These are phyloP conservation scores for Seiridium cupressi DNA, from an alignment of 2,329 filamentous ascomycete genomes.

Conservation along the genomic window DNA sequence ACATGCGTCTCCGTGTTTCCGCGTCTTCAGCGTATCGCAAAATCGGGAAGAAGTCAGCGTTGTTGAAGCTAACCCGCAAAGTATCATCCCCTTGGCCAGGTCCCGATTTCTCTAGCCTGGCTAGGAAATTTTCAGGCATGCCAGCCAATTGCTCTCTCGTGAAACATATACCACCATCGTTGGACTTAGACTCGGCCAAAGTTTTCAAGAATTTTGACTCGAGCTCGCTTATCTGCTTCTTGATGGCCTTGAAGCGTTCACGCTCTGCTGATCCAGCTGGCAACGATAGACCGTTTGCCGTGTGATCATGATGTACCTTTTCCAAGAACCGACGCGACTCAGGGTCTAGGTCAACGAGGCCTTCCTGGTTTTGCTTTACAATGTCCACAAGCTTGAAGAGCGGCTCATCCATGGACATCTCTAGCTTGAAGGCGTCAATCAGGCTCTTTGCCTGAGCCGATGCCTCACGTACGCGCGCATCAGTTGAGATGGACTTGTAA, in stretches of 20 bases:
- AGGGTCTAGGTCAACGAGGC: background rate
- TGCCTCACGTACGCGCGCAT: background rate
- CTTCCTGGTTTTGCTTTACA: background rate
- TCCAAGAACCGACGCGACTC: background rate
- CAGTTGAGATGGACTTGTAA: background rate
- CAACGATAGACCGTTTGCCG: background rate
- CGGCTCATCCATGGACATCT: background rate
- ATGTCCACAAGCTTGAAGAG: background rate
- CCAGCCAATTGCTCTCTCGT: background rate
- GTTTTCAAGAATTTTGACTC: background rate
- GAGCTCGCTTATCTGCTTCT: background rate
- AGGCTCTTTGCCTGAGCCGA: background rate
- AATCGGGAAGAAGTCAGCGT: background rate
- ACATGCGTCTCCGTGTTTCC: background rate
- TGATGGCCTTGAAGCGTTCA: background rate
- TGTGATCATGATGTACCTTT: background rate
- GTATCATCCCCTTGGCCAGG: background rate
- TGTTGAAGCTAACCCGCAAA: background rate
- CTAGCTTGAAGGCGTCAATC: background rate
- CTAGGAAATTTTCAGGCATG: background rate
- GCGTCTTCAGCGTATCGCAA: background rate
- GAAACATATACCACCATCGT: background rate
- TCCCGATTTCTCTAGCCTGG: background rate
- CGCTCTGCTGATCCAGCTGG: background rate
- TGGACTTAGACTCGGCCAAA: background rate